Evolutionary conservation across 2,329 filamentous ascomycete species (phyloP).

Genomic region (Arthrobotrys conoides): DNA sequence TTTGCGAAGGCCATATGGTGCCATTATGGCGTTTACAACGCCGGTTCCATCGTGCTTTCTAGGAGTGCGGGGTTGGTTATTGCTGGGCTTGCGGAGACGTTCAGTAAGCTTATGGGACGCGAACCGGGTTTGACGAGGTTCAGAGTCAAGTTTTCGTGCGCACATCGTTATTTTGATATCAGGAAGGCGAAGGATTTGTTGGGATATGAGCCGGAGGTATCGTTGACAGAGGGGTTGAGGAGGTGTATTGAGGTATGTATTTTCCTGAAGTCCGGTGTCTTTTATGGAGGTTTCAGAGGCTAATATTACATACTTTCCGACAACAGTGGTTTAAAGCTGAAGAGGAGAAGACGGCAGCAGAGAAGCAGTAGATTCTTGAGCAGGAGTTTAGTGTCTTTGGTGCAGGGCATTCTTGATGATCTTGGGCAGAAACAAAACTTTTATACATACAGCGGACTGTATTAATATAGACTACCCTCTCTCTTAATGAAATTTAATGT

Average conservation of each 20-base stretch:
- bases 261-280: no score
- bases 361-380: slow-evolving; percentile 2
- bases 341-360: slow-evolving; percentile 30
- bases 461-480: slow-evolving; percentile 45
- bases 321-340: slow-evolving; percentile 54
- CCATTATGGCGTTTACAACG: slow-evolving; percentile 66
- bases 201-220: slow-evolving; percentile 65
- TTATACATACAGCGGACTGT: slow-evolving; percentile 36
- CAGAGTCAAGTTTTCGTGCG: slow-evolving; percentile 64
- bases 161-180: slow-evolving; percentile 65
- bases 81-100: slow-evolving; percentile 63
- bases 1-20: slow-evolving; percentile 84
- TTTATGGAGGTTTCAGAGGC: neutral
- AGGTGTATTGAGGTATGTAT: slow-evolving; percentile 63
- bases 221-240: slow-evolving; percentile 64
- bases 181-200: slow-evolving; percentile 65
- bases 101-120: slow-evolving; percentile 63
- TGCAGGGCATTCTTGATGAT: slow-evolving; percentile 11
- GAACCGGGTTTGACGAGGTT: slow-evolving; percentile 64
- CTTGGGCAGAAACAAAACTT: slow-evolving; percentile 13
- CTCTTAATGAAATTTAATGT: slow-evolving; percentile 38
- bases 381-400: slow-evolving; percentile 1
- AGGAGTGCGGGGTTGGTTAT: slow-evolving; percentile 62
- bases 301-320: slow-evolving; percentile 14
- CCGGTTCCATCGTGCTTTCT: slow-evolving; percentile 59